Conservation (phyloP, 495 filamentous ascomycete species). For the Penicillium malachiteum region DNA sequence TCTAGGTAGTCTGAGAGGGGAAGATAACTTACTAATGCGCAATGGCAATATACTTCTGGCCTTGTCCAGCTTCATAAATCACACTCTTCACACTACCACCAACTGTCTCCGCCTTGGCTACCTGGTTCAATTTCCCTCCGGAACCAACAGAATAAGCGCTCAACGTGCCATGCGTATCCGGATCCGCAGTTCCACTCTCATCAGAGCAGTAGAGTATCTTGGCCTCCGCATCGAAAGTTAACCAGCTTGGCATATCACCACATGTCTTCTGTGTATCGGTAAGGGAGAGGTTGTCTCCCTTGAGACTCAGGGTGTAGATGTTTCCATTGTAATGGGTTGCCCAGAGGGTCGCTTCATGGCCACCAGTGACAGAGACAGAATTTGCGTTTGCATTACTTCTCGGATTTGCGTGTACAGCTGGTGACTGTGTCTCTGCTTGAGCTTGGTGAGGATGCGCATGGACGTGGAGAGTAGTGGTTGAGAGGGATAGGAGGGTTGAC, state of each 20-base stretch:
- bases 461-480: no score
- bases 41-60: slow-evolving; percentile 38
- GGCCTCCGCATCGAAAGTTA: slow-evolving; percentile 53
- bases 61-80: slow-evolving; percentile 31
- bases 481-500: no score
- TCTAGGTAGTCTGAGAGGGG: neutral
- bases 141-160: slow-evolving; percentile 21
- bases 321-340: slow-evolving; percentile 61
- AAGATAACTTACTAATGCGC: slow-evolving; percentile 45
- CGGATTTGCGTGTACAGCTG: neutral
- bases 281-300: slow-evolving; percentile 34
- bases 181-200: slow-evolving; percentile 52
- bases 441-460: no score
- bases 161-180: slow-evolving; percentile 28
- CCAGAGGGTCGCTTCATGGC: slow-evolving; percentile 38
- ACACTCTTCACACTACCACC: slow-evolving; percentile 42
- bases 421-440: neutral
- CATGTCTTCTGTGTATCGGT: slow-evolving; percentile 43
- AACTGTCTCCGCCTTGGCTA: slow-evolving; percentile 25
- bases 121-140: slow-evolving; percentile 27
- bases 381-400: no score
- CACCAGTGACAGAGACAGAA: no score
- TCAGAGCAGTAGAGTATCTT: slow-evolving; percentile 60
- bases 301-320: slow-evolving; percentile 54
- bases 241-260: slow-evolving; percentile 57